These are phyloP conservation scores for Kwoniella pini DNA, from an alignment of 768 basidiomycete species.

Conservation along the genomic window DNA sequence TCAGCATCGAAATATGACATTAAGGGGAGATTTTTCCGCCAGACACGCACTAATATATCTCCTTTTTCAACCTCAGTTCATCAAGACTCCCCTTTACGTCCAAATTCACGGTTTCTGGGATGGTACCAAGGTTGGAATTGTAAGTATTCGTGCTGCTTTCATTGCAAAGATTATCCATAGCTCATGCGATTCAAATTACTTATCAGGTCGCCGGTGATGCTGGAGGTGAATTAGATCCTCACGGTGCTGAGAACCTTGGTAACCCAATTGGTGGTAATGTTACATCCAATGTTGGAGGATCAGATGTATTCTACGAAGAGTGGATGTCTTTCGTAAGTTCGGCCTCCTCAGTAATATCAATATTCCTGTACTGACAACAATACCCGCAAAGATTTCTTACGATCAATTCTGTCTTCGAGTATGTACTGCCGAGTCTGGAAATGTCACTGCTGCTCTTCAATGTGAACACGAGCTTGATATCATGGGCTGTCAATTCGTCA, in stretches of 20 bases:
- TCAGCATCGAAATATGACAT: neutral
- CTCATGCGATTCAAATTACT: neutral
- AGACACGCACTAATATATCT: too few species aligned
- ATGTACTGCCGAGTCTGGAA: slow-evolving; percentile 56
- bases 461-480: slow-evolving; percentile 54
- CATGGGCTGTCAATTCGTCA: slow-evolving; percentile 55
- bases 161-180: neutral
- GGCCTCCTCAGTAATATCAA: too few species aligned
- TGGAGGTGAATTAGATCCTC: slow-evolving; percentile 59
- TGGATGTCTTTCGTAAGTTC: slow-evolving; percentile 54
- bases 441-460: slow-evolving; percentile 50
- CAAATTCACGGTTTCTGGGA: slow-evolving; percentile 60
- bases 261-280: slow-evolving; percentile 56
- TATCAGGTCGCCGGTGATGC: slow-evolving; percentile 51
- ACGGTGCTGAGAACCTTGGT: slow-evolving; percentile 55
- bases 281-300: slow-evolving; percentile 52
- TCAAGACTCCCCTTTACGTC: slow-evolving; percentile 58
- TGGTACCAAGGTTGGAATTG: slow-evolving; percentile 57
- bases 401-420: slow-evolving; percentile 59
- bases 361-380: too few species aligned
- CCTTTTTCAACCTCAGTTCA: slow-evolving; percentile 46
- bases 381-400: slow-evolving; percentile 55
- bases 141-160: slow-evolving; percentile 15
- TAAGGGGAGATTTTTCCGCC: too few species aligned
- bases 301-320: slow-evolving; percentile 57